Base-by-base conservation (phyloP, 2,329 filamentous ascomycete genomes). In the Fusarium zealandicum region DNA sequence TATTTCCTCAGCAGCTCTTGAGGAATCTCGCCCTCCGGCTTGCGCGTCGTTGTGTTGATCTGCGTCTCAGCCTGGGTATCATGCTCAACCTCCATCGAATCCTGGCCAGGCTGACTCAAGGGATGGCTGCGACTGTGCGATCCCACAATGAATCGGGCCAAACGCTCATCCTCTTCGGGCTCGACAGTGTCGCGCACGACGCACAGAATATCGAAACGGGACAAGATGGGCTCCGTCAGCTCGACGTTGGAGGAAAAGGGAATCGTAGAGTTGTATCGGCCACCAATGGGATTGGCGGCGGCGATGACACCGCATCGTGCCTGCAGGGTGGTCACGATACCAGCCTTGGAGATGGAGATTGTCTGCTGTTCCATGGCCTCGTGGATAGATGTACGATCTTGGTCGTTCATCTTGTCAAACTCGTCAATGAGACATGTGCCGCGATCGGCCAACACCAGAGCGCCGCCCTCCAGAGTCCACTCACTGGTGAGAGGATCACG, bases 371-470 rank as follows among this genome's bases (percentile, higher is more conserved):
- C 95, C 95, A 99, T 99, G 55, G 95, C 95, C 80, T 99, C 95
- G 82, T 99, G 95, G 66, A 99, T 99, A 7, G 92, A 96, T 1
- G 95, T 98, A 62, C 95, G 87, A 74, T 99, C 95, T 72, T 98
- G 92, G 72, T 99, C 95, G 73, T 98, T 98, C 95, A 99, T 99
- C 82, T 99, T 99, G 83, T 99, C 95, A 68, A 99, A 99, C 76
- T 99, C 95, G 69, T 99, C 95, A 59, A 99, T 99, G 25, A 99
- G 81, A 70, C 95, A 98, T 13, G 92, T 96, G 33, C 95, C 95
- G 63, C 91, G 89, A 73, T 99, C 95, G 13, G 95, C 95, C 50
- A 99, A 85, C 68, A 99, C 95, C 10, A 99, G 82, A 4, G 95
- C 95, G 70, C 95, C 95, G 59, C 95, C 95, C 77, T 99, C 95